Percentiles rank a stretch among this genome's conserved stretches.
phyloP scores from a whole-genome alignment of 2,329 filamentous ascomycete species.

The Dothiorella sarmentorum region DNA sequence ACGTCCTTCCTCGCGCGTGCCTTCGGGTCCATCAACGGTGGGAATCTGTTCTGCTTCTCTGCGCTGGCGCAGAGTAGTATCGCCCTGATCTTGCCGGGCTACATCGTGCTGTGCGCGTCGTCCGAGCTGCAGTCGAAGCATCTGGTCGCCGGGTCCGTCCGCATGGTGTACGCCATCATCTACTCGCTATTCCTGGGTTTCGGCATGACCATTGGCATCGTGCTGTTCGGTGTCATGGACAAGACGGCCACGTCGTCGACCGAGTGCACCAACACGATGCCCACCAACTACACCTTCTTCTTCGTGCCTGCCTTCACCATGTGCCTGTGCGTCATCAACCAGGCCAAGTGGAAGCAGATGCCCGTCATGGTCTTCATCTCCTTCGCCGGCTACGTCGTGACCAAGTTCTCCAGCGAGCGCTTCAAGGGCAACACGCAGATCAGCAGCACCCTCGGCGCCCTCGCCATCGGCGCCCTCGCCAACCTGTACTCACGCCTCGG shows the following conservation, averaged over 20 bases:
- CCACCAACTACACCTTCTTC: slow-evolving; percentile 57
- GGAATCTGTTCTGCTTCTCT: slow-evolving; percentile 49
- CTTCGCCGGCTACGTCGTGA: slow-evolving; percentile 70
- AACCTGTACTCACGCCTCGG: slow-evolving; percentile 75
- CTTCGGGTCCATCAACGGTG: slow-evolving; percentile 48
- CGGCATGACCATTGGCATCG: slow-evolving; percentile 51
- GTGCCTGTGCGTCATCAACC: slow-evolving; percentile 70
- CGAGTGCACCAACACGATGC: slow-evolving; percentile 46
- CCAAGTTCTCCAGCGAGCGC: slow-evolving; percentile 65
- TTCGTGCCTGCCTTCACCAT: slow-evolving; percentile 73
- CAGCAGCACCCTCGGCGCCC: slow-evolving; percentile 71
- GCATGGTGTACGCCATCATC: slow-evolving; percentile 53
- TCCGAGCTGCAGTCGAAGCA: slow-evolving; percentile 48
- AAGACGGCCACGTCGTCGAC: slow-evolving; percentile 45
- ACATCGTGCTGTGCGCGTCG: slow-evolving; percentile 49
- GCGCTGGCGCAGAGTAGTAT: slow-evolving; percentile 50
- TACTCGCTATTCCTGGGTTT: slow-evolving; percentile 52
- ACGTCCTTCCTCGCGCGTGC: slow-evolving; percentile 49
- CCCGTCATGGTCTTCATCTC: slow-evolving; percentile 74
- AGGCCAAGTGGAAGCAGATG: slow-evolving; percentile 74
- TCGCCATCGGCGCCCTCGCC: slow-evolving; percentile 72
- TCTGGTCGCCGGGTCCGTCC: slow-evolving; percentile 50
- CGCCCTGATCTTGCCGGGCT: slow-evolving; percentile 50
- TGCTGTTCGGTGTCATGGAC: slow-evolving; percentile 49
- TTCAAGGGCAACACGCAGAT: slow-evolving; percentile 71